Percentiles rank a stretch among this genome's conserved stretches.
Conservation (phyloP, 306 rosid genomes). For the Mucuna pruriens region DNA sequence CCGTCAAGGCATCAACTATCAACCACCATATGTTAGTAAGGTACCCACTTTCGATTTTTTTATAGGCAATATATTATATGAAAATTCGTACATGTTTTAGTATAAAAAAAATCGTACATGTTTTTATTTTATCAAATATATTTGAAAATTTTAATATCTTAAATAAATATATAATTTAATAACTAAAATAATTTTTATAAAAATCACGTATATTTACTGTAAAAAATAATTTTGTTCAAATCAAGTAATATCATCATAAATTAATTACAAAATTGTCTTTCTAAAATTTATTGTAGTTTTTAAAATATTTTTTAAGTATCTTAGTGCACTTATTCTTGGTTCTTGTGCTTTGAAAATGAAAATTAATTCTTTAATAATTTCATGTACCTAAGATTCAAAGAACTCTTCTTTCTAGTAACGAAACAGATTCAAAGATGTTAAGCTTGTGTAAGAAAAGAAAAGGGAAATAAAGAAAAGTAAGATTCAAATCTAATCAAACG, state of each 20-base stretch:
- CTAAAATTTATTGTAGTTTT: too few species aligned
- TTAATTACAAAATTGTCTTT: too few species aligned
- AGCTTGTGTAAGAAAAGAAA: background rate
- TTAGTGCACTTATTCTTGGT: background rate
- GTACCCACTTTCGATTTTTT: background rate
- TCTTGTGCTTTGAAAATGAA: background rate
- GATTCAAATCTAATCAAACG: conserved; percentile 25
- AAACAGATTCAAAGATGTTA: conserved; percentile 19
- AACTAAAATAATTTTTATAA: background rate
- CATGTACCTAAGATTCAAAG: background rate
- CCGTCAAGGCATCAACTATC: background rate
- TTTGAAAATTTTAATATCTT: background rate
- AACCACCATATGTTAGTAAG: background rate
- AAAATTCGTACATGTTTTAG: background rate
- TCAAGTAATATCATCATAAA: too few species aligned
- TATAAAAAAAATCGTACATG: background rate
- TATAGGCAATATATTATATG: background rate
- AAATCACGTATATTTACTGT: too few species aligned
- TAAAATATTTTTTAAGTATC: background rate
- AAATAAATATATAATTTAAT: background rate
- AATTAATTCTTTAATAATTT: background rate
- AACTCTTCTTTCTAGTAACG: background rate
- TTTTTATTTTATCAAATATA: background rate
- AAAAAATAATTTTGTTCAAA: too few species aligned
- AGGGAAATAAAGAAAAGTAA: background rate